Evolutionary conservation across 441 rosid genomes (phyloP), one percentile per base, ranked within the genome.

Genomic region (Isatis lusitanica): DNA sequence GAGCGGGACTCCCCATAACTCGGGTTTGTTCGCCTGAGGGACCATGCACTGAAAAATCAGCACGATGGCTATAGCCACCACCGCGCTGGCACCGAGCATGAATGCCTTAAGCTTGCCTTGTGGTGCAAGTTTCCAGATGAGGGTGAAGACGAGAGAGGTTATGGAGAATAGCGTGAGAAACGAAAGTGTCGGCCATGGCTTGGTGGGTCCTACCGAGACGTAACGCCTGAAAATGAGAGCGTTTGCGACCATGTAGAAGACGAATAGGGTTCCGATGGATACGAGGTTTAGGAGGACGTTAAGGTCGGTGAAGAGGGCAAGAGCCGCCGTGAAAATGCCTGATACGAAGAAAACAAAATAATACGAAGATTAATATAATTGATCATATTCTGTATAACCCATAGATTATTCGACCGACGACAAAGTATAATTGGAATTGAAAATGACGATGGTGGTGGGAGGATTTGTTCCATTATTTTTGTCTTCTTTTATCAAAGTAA

Each of bases 161-260:
- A 80, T 21, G 40, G 97, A 74, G 74, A 92, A 85, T 1, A 86
- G 68, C 47, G 81, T 78, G 3, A 92, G 86, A 74, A 94, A 94
- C 21, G 90, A 85, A 5, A 92, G 38, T 31, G 95, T 87, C 2
- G 97, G 90, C 89, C 92, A 82, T 8, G 95, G 95, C 47, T 84
- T 85, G 0, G 88, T 88, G 13, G 90, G 85, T 78, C 88, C 86
- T 28, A 79, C 24, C 0, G 70, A 78, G 0, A 89, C 95, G 11
- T 94, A 94, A 36, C 97, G 92, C 57, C 88, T 82, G 81, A 85
- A 92, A 59, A 94, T 77, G 18, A 92, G 85, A 0, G 98, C 98
- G 64, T 90, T 94, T 2, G 97, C 95, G 26, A 94, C 98, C 97
- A 90, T 90, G 91, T 88, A 94, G 43, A 92, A 94, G 46, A 94